These are phyloP conservation scores for Aspergillus puulaauensis DNA, from an alignment of 2,329 filamentous ascomycete genomes.

Conservation along the genomic window DNA sequence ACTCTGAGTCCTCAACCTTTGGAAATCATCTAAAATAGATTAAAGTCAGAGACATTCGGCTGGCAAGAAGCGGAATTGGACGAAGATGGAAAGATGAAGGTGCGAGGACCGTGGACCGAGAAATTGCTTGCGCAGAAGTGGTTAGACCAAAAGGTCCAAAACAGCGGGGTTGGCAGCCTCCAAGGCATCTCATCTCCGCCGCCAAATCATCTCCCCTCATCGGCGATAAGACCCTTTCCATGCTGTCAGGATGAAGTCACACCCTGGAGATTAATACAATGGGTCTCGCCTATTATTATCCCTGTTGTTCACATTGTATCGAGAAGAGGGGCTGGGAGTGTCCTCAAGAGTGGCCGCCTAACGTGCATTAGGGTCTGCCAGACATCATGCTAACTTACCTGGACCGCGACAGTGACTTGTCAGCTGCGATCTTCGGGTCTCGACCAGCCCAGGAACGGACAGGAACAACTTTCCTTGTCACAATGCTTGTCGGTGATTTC, in stretches of 20 bases:
- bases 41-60: neutral
- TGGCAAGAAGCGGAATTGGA: neutral
- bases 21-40: neutral
- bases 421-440: neutral
- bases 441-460: neutral
- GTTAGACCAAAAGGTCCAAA: neutral
- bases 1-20: no score
- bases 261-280: neutral
- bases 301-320: neutral
- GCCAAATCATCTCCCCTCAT: neutral
- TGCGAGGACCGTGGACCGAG: no score
- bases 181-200: neutral
- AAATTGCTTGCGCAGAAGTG: no score
- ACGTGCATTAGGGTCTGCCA: constrained; percentile 4
- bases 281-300: constrained; percentile 8
- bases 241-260: constrained; percentile 4
- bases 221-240: constrained; percentile 1
- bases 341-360: neutral
- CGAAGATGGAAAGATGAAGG: neutral
- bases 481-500: neutral
- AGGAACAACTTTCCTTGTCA: neutral
- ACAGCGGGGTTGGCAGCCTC: neutral
- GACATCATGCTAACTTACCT: neutral
- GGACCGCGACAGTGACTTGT: neutral
- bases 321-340: neutral